Base-by-base conservation (phyloP, 768 basidiomycete species). In the Pisolithus orientalis region DNA sequence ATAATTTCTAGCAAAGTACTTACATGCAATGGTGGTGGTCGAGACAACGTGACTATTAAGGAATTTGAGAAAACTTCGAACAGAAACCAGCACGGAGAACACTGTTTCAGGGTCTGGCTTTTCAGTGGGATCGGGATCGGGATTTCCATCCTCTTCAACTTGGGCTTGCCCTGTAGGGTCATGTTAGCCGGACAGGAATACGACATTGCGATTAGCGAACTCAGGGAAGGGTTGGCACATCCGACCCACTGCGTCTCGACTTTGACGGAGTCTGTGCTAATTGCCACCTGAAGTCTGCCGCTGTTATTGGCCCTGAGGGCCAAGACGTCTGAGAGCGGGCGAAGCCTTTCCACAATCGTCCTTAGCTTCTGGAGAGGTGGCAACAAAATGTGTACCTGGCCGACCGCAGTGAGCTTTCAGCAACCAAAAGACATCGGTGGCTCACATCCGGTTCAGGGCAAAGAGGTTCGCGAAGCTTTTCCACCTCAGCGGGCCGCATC, bases 391-490 rank as follows among this genome's bases (percentile, higher is more conserved):
- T 89, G 87, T 13, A 89, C 74, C 91, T 94, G 39, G 21, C 39
- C 47, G 1, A 49, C 13, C 9, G 40, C 2, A 2, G 14, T 45
- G 31, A 39, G n/a, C 25, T 27, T 24, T 1, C 13, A 24, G 3
- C 16, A 5, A 14, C 13, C n/a, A 27, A 24, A 8, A 11, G 46
- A 11, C 40, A 21, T 4, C 11, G 11, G 24, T n/a, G 55, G 72
- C 80, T 58, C 58, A 90, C 92, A 54, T 94, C 87, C 14, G 91
- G 89, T 29, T 87, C 84, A 1, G 92, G 92, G 62, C 91, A 94
- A 58, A 89, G 66, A 1, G 92, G 92, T 63, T 94, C 92, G 27
- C 72, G 76, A 51, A 94, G 75, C 54, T 75, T 80, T 17, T 78
- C 82, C 10, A 88, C 80, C 52, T 94, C 92, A 0, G 72, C 71